Percentiles rank a stretch among this genome's conserved stretches.
Conservation (phyloP, 805 yeast species). For the Babjeviella inositovora region DNA sequence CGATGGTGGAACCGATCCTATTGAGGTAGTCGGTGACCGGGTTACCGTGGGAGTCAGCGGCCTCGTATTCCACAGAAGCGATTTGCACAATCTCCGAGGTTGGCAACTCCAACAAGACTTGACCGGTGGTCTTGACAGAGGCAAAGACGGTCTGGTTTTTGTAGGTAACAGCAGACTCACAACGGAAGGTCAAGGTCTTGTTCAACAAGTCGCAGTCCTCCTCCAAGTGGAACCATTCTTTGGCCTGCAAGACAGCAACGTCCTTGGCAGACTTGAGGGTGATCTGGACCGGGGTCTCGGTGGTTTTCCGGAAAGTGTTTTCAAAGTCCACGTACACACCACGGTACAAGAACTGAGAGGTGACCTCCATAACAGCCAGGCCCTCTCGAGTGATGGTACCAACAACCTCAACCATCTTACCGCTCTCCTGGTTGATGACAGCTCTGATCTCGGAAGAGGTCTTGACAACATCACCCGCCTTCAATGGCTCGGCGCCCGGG, state of each 20-base stretch:
- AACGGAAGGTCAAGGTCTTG: constrained; percentile 77
- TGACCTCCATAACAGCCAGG: constrained; percentile 80
- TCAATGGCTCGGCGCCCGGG: constrained; percentile 82
- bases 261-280: constrained; percentile 65
- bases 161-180: constrained; percentile 70
- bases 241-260: constrained; percentile 82
- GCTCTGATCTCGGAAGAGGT: constrained; percentile 77
- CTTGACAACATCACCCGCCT: constrained; percentile 74
- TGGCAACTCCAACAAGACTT: constrained; percentile 75
- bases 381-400: constrained; percentile 74
- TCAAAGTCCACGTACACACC: constrained; percentile 80
- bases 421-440: constrained; percentile 80
- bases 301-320: constrained; percentile 79
- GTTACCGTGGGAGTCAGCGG: constrained; percentile 89
- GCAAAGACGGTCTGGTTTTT: constrained; percentile 64
- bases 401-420: constrained; percentile 90
- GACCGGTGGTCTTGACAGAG: constrained; percentile 73
- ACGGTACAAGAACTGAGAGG: constrained; percentile 91
- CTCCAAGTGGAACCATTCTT: constrained; percentile 94
- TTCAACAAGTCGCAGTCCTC: constrained; percentile 55
- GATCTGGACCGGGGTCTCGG: constrained; percentile 79
- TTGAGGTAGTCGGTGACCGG: constrained; percentile 90
- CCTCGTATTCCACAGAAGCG: constrained; percentile 75
- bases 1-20: constrained; percentile 86
- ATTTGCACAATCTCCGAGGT: constrained; percentile 78